phyloP scores from a whole-genome alignment of 768 basidiomycete genomes.

The Pulveroboletus sp. region DNA sequence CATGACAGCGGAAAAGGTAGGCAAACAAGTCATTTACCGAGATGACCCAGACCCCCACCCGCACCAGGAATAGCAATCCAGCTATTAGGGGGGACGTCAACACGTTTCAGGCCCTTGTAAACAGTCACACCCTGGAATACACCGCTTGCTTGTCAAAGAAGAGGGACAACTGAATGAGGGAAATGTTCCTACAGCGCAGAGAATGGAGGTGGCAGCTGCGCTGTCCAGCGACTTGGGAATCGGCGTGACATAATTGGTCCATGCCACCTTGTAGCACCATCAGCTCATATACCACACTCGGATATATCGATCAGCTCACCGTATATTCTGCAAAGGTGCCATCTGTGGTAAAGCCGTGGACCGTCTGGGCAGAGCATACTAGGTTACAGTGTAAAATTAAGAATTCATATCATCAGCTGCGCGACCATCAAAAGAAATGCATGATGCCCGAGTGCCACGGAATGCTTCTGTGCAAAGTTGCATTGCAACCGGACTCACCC shows the following conservation, averaged over 20 bases:
- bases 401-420: neutral
- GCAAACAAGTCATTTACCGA: constrained; percentile 19
- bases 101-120: constrained; percentile 43
- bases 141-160: neutral
- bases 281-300: neutral
- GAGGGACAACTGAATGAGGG: too few species aligned
- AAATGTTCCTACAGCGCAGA: constrained; percentile 36
- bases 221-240: constrained; percentile 42
- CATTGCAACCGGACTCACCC: constrained; percentile 13
- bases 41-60: constrained; percentile 42
- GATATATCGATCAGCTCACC: constrained; percentile 16
- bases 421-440: neutral
- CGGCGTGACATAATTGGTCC: constrained; percentile 40
- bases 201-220: constrained; percentile 41
- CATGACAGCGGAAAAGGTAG: neutral
- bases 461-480: too few species aligned
- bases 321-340: constrained; percentile 44
- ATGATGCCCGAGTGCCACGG: neutral
- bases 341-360: constrained; percentile 39
- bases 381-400: neutral
- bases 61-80: constrained; percentile 41
- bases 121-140: constrained; percentile 38
- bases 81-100: constrained; percentile 35
- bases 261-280: constrained; percentile 25
- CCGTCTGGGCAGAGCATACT: constrained; percentile 9